These are phyloP conservation scores for Arthrobotrys entomopaga DNA, from an alignment of 2,329 filamentous ascomycete genomes.

Conservation along the genomic window DNA sequence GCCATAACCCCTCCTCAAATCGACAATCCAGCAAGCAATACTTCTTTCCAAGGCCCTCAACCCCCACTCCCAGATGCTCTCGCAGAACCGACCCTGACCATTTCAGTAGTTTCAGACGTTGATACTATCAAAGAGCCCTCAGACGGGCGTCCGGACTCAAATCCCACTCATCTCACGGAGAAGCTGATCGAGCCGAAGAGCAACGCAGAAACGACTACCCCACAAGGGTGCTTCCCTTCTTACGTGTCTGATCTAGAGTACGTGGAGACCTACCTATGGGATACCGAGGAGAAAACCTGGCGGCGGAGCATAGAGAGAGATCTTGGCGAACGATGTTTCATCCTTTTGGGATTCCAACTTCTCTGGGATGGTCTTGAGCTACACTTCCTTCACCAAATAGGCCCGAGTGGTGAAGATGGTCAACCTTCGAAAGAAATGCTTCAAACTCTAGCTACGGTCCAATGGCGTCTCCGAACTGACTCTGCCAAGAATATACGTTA, in stretches of 20 bases:
- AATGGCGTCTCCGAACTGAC: conserved; percentile 14
- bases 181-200: no score
- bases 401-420: background rate
- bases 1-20: background rate
- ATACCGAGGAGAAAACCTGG: conserved; percentile 11
- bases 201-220: no score
- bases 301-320: conserved; percentile 14
- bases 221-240: background rate
- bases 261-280: conserved; percentile 24
- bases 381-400: conserved; percentile 20
- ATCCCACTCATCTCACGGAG: no score
- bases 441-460: conserved; percentile 3
- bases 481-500: background rate
- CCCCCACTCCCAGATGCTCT: no score
- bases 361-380: conserved; percentile 25
- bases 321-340: background rate
- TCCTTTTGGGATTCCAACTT: conserved; percentile 14
- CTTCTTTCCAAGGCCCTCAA: no score
- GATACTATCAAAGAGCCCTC: no score
- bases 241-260: conserved; percentile 3
- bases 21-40: background rate
- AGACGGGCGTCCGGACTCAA: no score
- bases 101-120: no score
- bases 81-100: no score
- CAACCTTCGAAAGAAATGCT: background rate